phyloP scores from a whole-genome alignment of 345 rosid genomes.

The Syzygium grande region DNA sequence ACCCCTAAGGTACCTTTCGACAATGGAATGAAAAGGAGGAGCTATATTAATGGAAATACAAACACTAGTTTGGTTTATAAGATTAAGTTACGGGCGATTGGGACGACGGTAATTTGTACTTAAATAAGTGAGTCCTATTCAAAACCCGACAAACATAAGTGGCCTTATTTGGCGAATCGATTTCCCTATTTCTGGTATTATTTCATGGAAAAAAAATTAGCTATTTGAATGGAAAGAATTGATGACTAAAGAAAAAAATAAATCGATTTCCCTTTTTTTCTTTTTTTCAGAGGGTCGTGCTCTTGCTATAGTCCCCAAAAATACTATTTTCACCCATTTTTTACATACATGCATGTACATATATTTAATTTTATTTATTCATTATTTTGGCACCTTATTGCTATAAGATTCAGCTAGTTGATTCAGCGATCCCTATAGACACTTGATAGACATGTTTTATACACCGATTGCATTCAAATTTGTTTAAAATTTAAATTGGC shows the following conservation, averaged over 20 bases:
- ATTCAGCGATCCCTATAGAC: no score
- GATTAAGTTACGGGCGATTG: not conserved
- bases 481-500: not conserved
- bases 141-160: not conserved
- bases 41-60: not conserved
- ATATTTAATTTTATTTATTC: not conserved
- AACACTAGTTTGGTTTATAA: not conserved
- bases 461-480: not conserved
- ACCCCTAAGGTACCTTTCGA: not conserved
- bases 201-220: not conserved
- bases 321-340: not conserved
- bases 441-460: accelerated
- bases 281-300: not conserved
- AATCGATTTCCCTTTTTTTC: not conserved
- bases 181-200: not conserved
- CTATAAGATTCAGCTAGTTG: not conserved
- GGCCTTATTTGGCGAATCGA: not conserved
- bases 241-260: not conserved
- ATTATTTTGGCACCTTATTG: no score
- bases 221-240: not conserved
- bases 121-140: not conserved
- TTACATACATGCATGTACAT: not conserved
- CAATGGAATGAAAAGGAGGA: not conserved
- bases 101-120: not conserved
- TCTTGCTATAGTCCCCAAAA: not conserved